Percentiles rank a stretch among this genome's conserved stretches.
Conservation (phyloP, 805 yeast genomes). For the Cyberlindnera xishuangbannaensis region DNA sequence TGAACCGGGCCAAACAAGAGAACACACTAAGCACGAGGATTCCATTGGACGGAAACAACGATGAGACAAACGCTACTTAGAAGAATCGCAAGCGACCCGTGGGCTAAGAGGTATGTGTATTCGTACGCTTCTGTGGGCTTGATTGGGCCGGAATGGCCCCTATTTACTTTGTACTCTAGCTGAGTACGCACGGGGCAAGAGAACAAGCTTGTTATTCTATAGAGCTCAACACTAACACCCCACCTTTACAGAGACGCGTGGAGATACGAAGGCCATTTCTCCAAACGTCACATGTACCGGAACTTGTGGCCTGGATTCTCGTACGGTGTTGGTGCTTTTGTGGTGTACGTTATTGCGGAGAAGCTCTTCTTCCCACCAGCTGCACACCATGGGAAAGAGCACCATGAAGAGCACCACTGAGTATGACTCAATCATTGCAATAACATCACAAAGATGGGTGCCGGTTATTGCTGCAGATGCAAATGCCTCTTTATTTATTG, state of each 20-base stretch:
- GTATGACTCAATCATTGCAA: background rate
- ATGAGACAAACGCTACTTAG: slow-evolving; percentile 19
- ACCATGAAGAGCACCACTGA: slow-evolving; percentile 9
- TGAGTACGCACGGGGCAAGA: too few species aligned
- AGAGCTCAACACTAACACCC: too few species aligned
- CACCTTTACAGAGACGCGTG: slow-evolving; percentile 65
- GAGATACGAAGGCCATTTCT: slow-evolving; percentile 82
- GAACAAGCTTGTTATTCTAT: too few species aligned
- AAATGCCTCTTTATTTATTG: slow-evolving; percentile 2
- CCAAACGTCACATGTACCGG: slow-evolving; percentile 61
- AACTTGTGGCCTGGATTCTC: slow-evolving; percentile 79
- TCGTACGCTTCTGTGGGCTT: too few species aligned
- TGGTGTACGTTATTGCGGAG: slow-evolving; percentile 46
- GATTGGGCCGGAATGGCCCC: too few species aligned
- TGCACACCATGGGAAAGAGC: slow-evolving; percentile 13
- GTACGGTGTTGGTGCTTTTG: slow-evolving; percentile 70
- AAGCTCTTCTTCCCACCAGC: slow-evolving; percentile 17
- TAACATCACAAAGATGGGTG: too few species aligned
- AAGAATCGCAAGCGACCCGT: slow-evolving; percentile 34
- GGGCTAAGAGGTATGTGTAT: slow-evolving; percentile 41
- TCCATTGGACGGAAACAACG: too few species aligned
- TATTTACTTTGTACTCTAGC: too few species aligned
- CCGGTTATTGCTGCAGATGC: slow-evolving; percentile 1
- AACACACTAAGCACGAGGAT: too few species aligned
- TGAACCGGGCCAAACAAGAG: too few species aligned